Evolutionary conservation across 2,329 filamentous ascomycete genomes (phyloP).

Genomic region (Sporothrix luriei): DNA sequence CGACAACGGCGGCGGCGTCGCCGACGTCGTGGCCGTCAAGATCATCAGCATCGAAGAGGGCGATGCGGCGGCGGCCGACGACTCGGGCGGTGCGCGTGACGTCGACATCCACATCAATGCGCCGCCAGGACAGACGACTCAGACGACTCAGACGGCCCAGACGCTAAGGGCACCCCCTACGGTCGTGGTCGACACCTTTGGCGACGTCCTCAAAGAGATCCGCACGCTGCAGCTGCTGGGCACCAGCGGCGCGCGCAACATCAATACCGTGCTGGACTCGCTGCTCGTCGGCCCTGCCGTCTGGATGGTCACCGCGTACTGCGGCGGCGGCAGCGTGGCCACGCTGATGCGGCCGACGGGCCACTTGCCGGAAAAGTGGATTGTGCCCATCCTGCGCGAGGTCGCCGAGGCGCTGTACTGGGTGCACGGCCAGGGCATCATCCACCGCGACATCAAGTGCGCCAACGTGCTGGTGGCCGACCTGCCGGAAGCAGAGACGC

Average conservation of each 20-base stretch:
- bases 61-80: not conserved
- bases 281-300: slow-evolving; percentile 75
- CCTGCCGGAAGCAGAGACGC: slow-evolving; percentile 52
- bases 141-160: not conserved
- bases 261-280: slow-evolving; percentile 79
- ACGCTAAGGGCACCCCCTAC: slow-evolving; percentile 44
- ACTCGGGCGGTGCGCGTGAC: not conserved
- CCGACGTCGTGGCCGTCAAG: slow-evolving; percentile 6
- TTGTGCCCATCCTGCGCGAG: slow-evolving; percentile 46
- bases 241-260: slow-evolving; percentile 72
- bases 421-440: slow-evolving; percentile 69
- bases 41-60: slow-evolving; percentile 22
- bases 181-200: slow-evolving; percentile 62
- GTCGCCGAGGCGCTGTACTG: slow-evolving; percentile 67
- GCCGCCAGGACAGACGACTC: not conserved
- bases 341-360: slow-evolving; percentile 67
- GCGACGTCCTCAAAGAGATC: slow-evolving; percentile 68
- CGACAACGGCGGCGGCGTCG: no score
- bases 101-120: not conserved
- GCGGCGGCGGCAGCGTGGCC: slow-evolving; percentile 77
- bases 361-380: slow-evolving; percentile 60
- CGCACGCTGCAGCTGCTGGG: slow-evolving; percentile 71
- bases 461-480: slow-evolving; percentile 62
- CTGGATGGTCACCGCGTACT: slow-evolving; percentile 87
- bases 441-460: slow-evolving; percentile 72